phyloP scores from a whole-genome alignment of 306 rosid genomes.

The Pyrus betulifolia region DNA sequence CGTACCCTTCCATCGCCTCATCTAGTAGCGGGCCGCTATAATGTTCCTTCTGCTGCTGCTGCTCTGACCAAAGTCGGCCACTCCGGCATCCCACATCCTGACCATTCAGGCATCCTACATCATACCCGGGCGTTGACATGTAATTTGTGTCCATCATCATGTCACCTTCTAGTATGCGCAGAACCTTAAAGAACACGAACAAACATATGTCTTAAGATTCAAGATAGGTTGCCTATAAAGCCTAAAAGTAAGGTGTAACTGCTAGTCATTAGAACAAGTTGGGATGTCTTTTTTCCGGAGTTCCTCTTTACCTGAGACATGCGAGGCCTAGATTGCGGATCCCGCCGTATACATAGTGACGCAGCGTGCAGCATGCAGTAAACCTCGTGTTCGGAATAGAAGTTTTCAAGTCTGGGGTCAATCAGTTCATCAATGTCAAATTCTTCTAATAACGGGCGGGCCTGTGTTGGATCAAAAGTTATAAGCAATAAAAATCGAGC shows the following conservation, averaged over 20 bases:
- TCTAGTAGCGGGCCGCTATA: constrained; percentile 50
- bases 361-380: constrained; percentile 93
- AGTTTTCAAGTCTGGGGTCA: constrained; percentile 76
- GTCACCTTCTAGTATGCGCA: constrained; percentile 93
- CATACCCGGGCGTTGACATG: constrained; percentile 59
- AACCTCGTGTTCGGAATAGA: constrained; percentile 64
- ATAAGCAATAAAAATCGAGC: background rate
- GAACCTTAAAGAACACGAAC: constrained; percentile 48
- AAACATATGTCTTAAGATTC: background rate
- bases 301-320: constrained; percentile 77
- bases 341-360: constrained; percentile 82
- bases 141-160: constrained; percentile 73
- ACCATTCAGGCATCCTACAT: constrained; percentile 68
- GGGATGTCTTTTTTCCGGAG: background rate
- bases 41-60: constrained; percentile 52
- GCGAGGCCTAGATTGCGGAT: constrained; percentile 85
- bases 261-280: background rate
- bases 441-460: constrained; percentile 81
- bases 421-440: constrained; percentile 70
- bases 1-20: constrained; percentile 53
- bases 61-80: constrained; percentile 65
- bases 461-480: constrained; percentile 35
- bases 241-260: background rate
- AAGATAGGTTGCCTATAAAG: background rate
- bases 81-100: constrained; percentile 52